Conservation (phyloP, 1,284 basidiomycete species). For the Microstroma glucosiphilum region DNA sequence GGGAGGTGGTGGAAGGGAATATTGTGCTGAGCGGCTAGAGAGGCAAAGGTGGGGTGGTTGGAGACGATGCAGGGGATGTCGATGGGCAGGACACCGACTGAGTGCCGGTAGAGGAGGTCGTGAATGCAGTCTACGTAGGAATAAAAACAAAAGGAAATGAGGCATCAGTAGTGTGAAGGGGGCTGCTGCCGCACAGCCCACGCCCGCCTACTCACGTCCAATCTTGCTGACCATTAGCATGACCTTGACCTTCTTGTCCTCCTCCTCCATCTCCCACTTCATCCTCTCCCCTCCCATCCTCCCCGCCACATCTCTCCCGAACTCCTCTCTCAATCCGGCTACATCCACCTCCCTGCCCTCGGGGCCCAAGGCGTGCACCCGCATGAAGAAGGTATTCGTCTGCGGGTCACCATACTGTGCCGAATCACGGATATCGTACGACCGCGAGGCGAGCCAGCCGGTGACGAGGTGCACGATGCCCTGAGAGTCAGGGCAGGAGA, state of each 20-base stretch:
- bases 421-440: conserved; percentile 47
- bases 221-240: conserved; percentile 49
- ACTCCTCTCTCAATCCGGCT: conserved; percentile 20
- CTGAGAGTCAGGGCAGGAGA: conserved; percentile 43
- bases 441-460: conserved; percentile 34
- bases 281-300: conserved; percentile 15
- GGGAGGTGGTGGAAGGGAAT: conserved; percentile 49
- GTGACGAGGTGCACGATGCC: conserved; percentile 44
- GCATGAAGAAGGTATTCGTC: conserved; percentile 49
- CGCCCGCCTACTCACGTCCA: conserved; percentile 22
- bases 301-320: conserved; percentile 19
- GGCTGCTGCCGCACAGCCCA: background rate
- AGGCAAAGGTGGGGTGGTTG: conserved; percentile 43
- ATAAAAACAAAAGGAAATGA: background rate
- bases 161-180: background rate
- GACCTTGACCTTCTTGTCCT: conserved; percentile 39
- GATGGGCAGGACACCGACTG: conserved; percentile 35
- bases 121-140: conserved; percentile 34
- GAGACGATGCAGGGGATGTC: conserved; percentile 43
- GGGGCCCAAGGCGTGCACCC: conserved; percentile 36
- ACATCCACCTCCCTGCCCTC: conserved; percentile 22
- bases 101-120: conserved; percentile 45
- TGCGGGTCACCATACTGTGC: conserved; percentile 44
- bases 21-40: conserved; percentile 37
- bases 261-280: conserved; percentile 38